Evolutionary conservation across 805 yeast genomes (phyloP), one percentile per base, ranked within the genome.

Genomic region (Saccharomycopsis amapae): DNA sequence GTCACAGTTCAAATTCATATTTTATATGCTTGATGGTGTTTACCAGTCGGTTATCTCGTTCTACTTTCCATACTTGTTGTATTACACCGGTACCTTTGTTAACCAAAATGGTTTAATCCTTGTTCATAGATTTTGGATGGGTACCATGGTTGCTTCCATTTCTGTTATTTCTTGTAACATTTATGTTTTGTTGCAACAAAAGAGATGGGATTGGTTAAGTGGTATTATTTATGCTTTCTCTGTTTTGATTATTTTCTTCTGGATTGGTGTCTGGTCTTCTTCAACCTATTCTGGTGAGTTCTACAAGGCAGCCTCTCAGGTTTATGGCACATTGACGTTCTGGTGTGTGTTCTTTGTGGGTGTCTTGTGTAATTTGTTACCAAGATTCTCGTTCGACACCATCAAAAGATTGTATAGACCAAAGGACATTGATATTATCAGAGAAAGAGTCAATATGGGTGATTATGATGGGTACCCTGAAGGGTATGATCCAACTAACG

Each of bases 191-290:
- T 60, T 80, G 49, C 81, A 78, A 56, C 89, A 82, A 63, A 71
- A 70, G 51, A 65, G 88, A 53, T 85, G 94, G 94, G 94, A 85
- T 62, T 78, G 83, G 80, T 58, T 85, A 20, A 69, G 84, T 17
- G 42, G 72, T 23, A 57, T 78, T 20, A 71, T 81, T 50, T 64
- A 67, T 46, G 63, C 71, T 1, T 57, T 85, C 38, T 79, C 87
- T 12, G 69, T 71, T 44, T 58, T 80, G 50, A 53, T 83, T 36
- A 68, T 83, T 15, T 81, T 72, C 55, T 74, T 78, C 58, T 85
- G 94, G 94, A 76, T 85, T 3, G 89, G 90, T n/a, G 75, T 79
- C 19, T 85, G 89, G 81, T 74, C 87, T 25, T 62, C 77, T 3
- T 61, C 72, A 23, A 51, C 63, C 2, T 62, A 66, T 46, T 71